Evolutionary conservation across 352 stramenopile species (phyloP), one percentile per base, ranked within the genome.

Genomic region (Phytophthora citricola): DNA sequence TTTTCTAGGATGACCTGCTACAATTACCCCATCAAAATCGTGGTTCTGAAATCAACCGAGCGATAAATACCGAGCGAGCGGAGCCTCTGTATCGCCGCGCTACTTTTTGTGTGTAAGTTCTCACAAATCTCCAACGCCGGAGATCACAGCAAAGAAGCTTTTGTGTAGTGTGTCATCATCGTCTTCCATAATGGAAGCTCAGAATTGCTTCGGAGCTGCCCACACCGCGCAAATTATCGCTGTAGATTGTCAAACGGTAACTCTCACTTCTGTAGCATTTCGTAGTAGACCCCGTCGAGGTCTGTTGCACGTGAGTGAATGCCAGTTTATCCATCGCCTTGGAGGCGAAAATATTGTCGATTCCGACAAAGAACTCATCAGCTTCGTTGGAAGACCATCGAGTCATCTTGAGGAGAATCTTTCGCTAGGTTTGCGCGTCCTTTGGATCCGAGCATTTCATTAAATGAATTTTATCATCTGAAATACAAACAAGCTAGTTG

Each of bases 231-330:
- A 62, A 29, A 20, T 44, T 7, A 7, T 50, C 10, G 36, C 27
- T 3, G 29, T 47, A 9, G n/a, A 10, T 2, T 29, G 20, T 53
- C 34, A 41, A 76, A 73, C 10, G 69, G 63, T 6, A 71, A 34
- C 12, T 50, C 1, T 29, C 58, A 55, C 38, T 51, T 59, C 15
- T 64, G 53, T 4, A 63, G 14, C 7, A 71, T 27, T 22, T 73
- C 58, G 34, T 69, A 53, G 48, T 69, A 76, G 9, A 63, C 43
- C 3, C 45, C 52, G 14, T 61, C 49, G 29, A 58, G 31, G 9
- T 58, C 50, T 1, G 31, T 52, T 2, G 55, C 12, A 1, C 52
- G 58, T 11, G 38, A 47, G 2, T 50, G 29, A 17, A 63, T 8
- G 34, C 31, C 17, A 70, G 8, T 11, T 12, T 22, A 14, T 58